Base-by-base conservation (phyloP, 306 rosid genomes). In the Dicorynia guianensis region DNA sequence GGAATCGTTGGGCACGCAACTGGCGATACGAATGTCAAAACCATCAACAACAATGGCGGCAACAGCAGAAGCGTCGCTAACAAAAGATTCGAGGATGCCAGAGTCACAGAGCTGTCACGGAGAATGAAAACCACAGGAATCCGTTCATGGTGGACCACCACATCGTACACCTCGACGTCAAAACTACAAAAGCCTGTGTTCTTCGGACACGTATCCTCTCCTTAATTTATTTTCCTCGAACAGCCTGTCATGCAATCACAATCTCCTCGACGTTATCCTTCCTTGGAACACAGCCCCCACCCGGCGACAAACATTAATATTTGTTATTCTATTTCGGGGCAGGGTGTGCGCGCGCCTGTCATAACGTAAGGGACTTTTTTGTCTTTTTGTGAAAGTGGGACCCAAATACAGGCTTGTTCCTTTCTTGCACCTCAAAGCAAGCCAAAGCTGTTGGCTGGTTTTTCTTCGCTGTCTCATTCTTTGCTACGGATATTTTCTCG, bases 211-310 rank as follows among this genome's bases (percentile, higher is more conserved):
- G 72, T 61, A 61, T 10, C 40, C 14, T 12, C 1, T 11, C 71
- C 20, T 39, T 33, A 3, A 53, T 53, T 17, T 33, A 63, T 2
- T 54, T 78, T 35, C 11, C 18, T n/a, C 19, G 25, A 81, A 77
- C 80, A 78, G 34, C 59, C 78, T 76, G 81, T 81, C 63, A 76
- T 19, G 13, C 58, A 33, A 81, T 69, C 78, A 54, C 4, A 78
- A 52, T 42, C 52, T 25, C 30, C 30, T 69, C 6, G n/a, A 17
- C 17, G 11, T 42, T 40, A 76, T 76, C 67, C 20, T 47, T 17
- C 6, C 18, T 11, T 5, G 5, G 42, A 75, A 69, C 54, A 17
- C 18, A 52, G 42, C n/a, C 43, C 71, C 8, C 13, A 71, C 78
- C 68, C 63, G 54, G 78, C 78, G 44, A 78, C 57, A 39, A 47